phyloP scores from a whole-genome alignment of 2,329 filamentous ascomycete genomes.

The Westerdykella aurantiaca region DNA sequence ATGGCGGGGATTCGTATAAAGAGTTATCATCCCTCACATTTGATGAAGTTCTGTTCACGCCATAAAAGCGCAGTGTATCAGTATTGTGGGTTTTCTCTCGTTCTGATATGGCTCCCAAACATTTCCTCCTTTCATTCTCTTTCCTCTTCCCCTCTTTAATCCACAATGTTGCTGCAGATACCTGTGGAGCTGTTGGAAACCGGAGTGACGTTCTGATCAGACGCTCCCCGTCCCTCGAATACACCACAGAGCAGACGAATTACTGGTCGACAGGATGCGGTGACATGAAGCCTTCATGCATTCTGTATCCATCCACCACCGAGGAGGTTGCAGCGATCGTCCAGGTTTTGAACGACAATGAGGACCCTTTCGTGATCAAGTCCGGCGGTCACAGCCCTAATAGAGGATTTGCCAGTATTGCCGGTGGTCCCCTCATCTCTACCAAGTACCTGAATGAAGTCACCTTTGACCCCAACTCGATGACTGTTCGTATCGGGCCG shows the following conservation, averaged over 20 bases:
- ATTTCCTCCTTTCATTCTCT: conserved; percentile 3
- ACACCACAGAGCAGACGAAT: conserved; percentile 15
- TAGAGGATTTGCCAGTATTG: conserved; percentile 41
- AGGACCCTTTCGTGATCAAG: conserved; percentile 50
- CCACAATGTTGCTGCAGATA: conserved; percentile 7
- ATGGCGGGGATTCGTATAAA: no score
- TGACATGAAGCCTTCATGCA: conserved; percentile 23
- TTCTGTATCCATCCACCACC: conserved; percentile 32
- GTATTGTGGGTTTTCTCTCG: no score
- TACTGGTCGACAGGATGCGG: conserved; percentile 24
- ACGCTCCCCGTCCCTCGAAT: conserved; percentile 7
- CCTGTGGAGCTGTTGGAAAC: conserved; percentile 12
- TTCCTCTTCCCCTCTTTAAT: conserved; percentile 7
- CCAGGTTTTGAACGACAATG: conserved; percentile 39
- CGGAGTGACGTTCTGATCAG: conserved; percentile 10
- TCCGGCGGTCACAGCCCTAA: conserved; percentile 46
- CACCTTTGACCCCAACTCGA: conserved; percentile 8
- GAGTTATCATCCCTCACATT: no score
- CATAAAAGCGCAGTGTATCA: no score
- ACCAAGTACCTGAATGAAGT: conserved; percentile 37
- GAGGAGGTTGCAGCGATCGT: conserved; percentile 50
- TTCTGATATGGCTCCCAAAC: conserved; percentile 6
- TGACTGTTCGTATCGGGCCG: conserved; percentile 20
- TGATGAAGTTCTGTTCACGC: no score
- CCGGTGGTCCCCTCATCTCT: conserved; percentile 40